Percentiles rank a stretch among this genome's conserved stretches.
Evolutionary conservation across 805 yeast genomes (phyloP).

Genomic region (Ogataea dorogensis): DNA sequence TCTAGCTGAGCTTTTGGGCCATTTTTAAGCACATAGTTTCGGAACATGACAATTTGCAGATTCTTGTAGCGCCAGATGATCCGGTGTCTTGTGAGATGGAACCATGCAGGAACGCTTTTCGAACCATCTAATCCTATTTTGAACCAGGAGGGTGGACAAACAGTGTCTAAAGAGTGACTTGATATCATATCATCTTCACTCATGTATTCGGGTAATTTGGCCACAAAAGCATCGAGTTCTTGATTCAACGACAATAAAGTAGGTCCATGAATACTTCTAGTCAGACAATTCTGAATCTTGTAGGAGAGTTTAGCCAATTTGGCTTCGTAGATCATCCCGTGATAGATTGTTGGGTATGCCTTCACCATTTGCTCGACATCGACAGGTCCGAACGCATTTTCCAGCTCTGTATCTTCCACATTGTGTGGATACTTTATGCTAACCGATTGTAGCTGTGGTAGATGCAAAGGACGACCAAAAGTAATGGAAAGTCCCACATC

Average conservation of each 20-base stretch:
- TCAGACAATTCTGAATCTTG: conserved; percentile 40
- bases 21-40: conserved; percentile 47
- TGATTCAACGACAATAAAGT: conserved; percentile 31
- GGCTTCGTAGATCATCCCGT: conserved; percentile 47
- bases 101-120: conserved; percentile 38
- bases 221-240: conserved; percentile 36
- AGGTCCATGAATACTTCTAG: not conserved
- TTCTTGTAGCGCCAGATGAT: conserved; percentile 53
- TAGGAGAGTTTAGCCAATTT: conserved; percentile 42
- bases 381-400: conserved; percentile 7
- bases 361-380: conserved; percentile 10
- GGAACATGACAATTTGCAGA: conserved; percentile 44
- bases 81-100: conserved; percentile 45
- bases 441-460: conserved; percentile 41
- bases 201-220: conserved; percentile 40
- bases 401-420: conserved; percentile 38
- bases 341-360: conserved; percentile 45
- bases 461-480: conserved; percentile 53
- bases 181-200: conserved; percentile 27
- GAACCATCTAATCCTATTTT: conserved; percentile 7
- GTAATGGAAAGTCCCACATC: conserved; percentile 56
- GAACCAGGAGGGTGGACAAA: conserved; percentile 9
- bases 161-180: conserved; percentile 1
- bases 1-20: conserved; percentile 36
- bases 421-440: conserved; percentile 45